A percentile compares a stretch with the other conserved stretches of the same genome.
Conservation (phyloP, 2,329 filamentous ascomycete species). For the Alternaria angustiovoidea region DNA sequence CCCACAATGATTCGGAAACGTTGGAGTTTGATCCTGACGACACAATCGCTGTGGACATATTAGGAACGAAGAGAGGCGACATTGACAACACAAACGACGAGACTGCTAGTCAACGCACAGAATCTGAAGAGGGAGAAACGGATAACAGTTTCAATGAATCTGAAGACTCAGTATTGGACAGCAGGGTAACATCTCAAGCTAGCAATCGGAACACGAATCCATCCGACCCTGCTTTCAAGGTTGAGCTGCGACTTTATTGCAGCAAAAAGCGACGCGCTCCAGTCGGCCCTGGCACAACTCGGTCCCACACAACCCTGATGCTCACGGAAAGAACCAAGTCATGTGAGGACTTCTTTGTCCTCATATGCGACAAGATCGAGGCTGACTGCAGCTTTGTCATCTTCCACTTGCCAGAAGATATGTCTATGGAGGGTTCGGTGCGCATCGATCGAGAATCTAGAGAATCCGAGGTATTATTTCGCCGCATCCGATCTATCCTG, state of each 20-base stretch:
- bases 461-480: conserved; percentile 7
- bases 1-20: no score
- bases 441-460: conserved; percentile 13
- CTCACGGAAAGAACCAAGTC: neutral
- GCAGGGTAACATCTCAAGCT: neutral
- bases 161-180: neutral
- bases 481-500: conserved; percentile 13
- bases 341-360: conserved; percentile 19
- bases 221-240: neutral
- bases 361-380: conserved; percentile 8
- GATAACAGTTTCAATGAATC: neutral
- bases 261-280: neutral
- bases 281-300: neutral
- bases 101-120: neutral
- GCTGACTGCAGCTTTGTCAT: conserved; percentile 18
- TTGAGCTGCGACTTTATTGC: conserved; percentile 17
- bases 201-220: neutral
- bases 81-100: neutral
- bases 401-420: conserved; percentile 25
- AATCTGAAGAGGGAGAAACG: neutral
- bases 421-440: conserved; percentile 14
- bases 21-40: neutral
- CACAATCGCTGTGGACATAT: neutral
- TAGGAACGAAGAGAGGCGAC: neutral
- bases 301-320: conserved; percentile 3